Percentiles rank a stretch among this genome's conserved stretches.
Evolutionary conservation across 1,284 basidiomycete genomes (phyloP).

Genomic region (Tilletia indica): DNA sequence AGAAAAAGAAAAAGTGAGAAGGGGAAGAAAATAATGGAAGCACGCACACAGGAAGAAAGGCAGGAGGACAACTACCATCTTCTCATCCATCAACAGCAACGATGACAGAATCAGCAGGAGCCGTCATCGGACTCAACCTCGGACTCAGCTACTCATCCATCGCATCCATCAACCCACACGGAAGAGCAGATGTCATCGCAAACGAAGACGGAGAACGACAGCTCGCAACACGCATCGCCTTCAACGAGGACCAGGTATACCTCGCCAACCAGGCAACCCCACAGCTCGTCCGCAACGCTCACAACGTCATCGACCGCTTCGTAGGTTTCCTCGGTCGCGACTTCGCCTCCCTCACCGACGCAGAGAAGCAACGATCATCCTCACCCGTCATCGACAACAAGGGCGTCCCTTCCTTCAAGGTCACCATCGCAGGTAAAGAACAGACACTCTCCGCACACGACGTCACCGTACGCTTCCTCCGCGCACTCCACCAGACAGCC

Average conservation of each 20-base stretch:
- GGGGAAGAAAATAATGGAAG: no score
- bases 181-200: constrained; percentile 67
- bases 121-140: constrained; percentile 86
- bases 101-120: constrained; percentile 30
- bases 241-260: constrained; percentile 70
- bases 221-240: constrained; percentile 90
- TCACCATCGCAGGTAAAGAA: constrained; percentile 73
- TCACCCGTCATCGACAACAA: constrained; percentile 75
- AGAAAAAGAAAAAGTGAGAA: no score
- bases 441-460: constrained; percentile 76
- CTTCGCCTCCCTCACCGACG: constrained; percentile 71
- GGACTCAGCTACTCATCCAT: constrained; percentile 94
- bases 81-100: background rate
- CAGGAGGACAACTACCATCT: background rate
- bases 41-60: background rate
- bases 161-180: constrained; percentile 82
- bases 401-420: constrained; percentile 64
- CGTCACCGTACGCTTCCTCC: constrained; percentile 80
- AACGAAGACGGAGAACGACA: constrained; percentile 98
- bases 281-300: constrained; percentile 90
- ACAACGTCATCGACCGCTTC: constrained; percentile 92
- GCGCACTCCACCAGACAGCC: constrained; percentile 79
- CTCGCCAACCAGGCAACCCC: constrained; percentile 92
- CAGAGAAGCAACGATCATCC: constrained; percentile 71
- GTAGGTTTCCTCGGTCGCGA: constrained; percentile 89